Evolutionary conservation across 305 asterid species (phyloP), one percentile per base, ranked within the genome.

Genomic region (Solanum aculeatissimum): DNA sequence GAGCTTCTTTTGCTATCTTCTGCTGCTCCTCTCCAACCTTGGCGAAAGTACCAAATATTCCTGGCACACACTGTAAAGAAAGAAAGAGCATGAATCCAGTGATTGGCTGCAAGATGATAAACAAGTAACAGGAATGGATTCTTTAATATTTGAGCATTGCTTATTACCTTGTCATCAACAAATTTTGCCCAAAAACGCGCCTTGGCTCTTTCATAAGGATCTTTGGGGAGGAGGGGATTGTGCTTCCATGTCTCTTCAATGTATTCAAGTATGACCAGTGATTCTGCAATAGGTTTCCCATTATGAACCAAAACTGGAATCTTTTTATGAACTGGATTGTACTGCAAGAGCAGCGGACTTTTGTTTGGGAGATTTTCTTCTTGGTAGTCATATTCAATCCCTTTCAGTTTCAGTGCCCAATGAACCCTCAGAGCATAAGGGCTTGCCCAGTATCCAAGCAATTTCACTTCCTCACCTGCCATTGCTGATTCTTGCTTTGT

Each of bases 141-240:
- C 65, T 51, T 29, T 53, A 13, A 29, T 29, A 78, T 15, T 0
- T 55, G 38, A 9, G 32, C 38, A 19, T 57, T 58, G 1, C 32
- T 49, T 49, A 7, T 49, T 88, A 88, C 89, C 90, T 84, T 84
- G 3, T 88, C 87, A 75, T 57, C 85, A 25, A 57, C 83, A 84
- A 88, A 88, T 81, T 88, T 86, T 25, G 84, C 88, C 88, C 90
- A 85, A 68, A 88, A 88, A 1, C 84, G 86, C 2, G 84, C 55
- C 16, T 51, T 55, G 18, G 89, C 84, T 70, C 87, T 86, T 58
- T 81, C 74, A 40, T 40, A 86, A 80, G 89, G 86, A 75, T 86
- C 89, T 63, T 88, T 71, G n/a, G 88, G 87, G 58, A 84, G 80
- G 12, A 80, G 81, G 11, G 88, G 85, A 38, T 62, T 78, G 32